These are phyloP conservation scores for Citrus trifoliata DNA, from an alignment of 345 rosid species.

Conservation along the genomic window DNA sequence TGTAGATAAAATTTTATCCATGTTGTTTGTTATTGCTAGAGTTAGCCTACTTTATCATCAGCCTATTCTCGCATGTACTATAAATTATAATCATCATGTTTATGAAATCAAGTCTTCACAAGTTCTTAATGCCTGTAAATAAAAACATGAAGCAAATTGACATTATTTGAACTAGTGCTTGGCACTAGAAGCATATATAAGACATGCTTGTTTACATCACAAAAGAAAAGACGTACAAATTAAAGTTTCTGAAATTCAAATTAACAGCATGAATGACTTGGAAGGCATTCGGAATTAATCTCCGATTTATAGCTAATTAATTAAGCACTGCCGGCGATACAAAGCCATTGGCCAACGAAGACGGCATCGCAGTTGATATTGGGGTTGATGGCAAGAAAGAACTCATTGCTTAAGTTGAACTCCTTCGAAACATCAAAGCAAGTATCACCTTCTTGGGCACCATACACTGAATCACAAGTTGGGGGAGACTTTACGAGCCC, in stretches of 20 bases:
- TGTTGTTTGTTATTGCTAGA: no score
- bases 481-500: not conserved
- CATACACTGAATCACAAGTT: slow-evolving; percentile 9
- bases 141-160: not conserved
- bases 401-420: not conserved
- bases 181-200: not conserved
- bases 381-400: slow-evolving; percentile 24
- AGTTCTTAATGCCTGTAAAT: no score
- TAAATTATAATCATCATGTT: no score
- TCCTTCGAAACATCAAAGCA: not conserved
- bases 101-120: no score
- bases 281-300: not conserved
- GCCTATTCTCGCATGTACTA: no score
- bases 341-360: slow-evolving; percentile 42
- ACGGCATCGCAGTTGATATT: slow-evolving; percentile 26
- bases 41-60: no score
- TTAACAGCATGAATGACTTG: not conserved
- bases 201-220: not conserved
- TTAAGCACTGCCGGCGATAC: slow-evolving; percentile 19
- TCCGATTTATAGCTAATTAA: not conserved
- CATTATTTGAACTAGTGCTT: not conserved
- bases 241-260: not conserved
- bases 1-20: no score
- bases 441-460: slow-evolving; percentile 6
- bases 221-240: not conserved